A percentile compares a stretch with the other conserved stretches of the same genome.
Conservation (phyloP, 805 yeast species). For the Komagataella populi region DNA sequence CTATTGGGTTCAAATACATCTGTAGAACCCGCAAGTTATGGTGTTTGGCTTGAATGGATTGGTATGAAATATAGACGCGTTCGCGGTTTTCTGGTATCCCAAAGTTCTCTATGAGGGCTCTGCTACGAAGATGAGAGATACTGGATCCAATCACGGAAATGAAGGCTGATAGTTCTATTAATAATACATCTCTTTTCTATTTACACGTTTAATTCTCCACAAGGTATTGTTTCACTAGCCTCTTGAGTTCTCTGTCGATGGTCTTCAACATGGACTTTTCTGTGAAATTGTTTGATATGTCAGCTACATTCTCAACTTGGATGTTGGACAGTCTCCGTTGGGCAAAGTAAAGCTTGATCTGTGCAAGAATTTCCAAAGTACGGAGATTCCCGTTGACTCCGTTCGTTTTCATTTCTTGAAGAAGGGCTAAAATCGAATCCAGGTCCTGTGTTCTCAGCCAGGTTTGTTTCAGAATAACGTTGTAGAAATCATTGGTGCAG, state of each 20-base stretch:
- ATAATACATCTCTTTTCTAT: background rate
- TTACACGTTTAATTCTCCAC: background rate
- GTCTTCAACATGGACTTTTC: background rate
- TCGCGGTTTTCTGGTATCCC: background rate
- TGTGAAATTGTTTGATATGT: background rate
- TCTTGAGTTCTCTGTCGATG: background rate
- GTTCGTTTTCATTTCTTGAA: constrained; percentile 15
- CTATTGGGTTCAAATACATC: constrained; percentile 68
- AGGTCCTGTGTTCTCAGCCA: constrained; percentile 16
- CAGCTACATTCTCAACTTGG: background rate
- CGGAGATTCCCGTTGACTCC: constrained; percentile 16
- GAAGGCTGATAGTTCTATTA: background rate
- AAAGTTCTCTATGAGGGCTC: too few species aligned
- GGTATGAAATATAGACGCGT: background rate
- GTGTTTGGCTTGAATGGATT: background rate
- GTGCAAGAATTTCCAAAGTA: constrained; percentile 13
- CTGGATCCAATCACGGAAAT: too few species aligned
- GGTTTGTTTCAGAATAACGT: constrained; percentile 11
- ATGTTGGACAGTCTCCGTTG: background rate
- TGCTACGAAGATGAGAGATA: too few species aligned
- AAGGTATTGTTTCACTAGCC: background rate
- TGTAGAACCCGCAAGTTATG: background rate
- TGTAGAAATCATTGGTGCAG: constrained; percentile 16
- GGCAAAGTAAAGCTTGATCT: constrained; percentile 8
- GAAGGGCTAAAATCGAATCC: constrained; percentile 9